Base-by-base conservation (phyloP, 1,139 yeast species). In the Candida buenavistaensis region DNA sequence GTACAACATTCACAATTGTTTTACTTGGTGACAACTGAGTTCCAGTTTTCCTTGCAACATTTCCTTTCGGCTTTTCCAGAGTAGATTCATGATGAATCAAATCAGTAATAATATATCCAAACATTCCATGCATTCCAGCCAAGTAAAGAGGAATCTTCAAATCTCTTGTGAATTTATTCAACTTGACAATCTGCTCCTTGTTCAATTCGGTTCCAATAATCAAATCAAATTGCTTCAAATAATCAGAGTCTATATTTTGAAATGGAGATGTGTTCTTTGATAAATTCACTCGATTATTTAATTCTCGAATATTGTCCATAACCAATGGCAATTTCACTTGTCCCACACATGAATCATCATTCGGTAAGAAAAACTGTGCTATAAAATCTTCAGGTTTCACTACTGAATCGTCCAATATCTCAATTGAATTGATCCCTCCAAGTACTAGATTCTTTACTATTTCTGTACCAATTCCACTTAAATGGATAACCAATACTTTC, bases 401-500 rank as follows among this genome's bases (percentile, higher is more conserved):
- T 0, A 36, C 45, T 3, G 80, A 63, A 20, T 63, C 50, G 59
- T 92, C 97, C 41, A 83, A 57, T 1, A 92, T 66, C 16, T 85
- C 83, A 23, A 92, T 61, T 1, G 83, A 66, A 9, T 95, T 95
- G 38, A 92, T 68, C 3, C 98, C 98, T 22, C 96, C 95, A 27
- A 92, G 70, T 10, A 87, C 92, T 35, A 92, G 61, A 58, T 90
- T 90, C 59, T 92, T 92, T 26, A 83, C 81, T 10, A 82, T 72
- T 55, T 89, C 97, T 17, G 82, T 78, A 3, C 94, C 92, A 8
- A 84, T 68, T 0, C 86, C 86, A 7, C 88, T 82, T 21, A 85
- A 50, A 44, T 82, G 81, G 22, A 88, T 65, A 25, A 89, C 54
- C 35, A 92, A 65, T 6, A 90, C 70, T 36, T 75, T 75, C 11